A percentile compares a stretch with the other conserved stretches of the same genome.
phyloP scores from a whole-genome alignment of 331 rosid species.

The Malus hybrid region DNA sequence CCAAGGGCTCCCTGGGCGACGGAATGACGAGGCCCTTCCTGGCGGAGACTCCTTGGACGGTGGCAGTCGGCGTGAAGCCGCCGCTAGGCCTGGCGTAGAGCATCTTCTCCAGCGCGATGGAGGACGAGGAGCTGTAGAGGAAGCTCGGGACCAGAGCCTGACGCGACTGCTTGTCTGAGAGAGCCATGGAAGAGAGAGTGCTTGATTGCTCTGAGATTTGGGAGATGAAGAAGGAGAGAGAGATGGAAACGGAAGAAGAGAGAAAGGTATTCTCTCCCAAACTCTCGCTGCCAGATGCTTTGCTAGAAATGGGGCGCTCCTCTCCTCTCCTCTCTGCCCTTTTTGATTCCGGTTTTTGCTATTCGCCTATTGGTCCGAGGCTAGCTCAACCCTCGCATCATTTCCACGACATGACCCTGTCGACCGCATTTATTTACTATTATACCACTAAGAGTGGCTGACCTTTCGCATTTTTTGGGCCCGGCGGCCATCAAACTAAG shows the following conservation, averaged over 20 bases:
- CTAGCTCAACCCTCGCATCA: neutral
- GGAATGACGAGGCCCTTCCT: conserved; percentile 32
- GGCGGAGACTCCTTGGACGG: conserved; percentile 13
- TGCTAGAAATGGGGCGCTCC: neutral
- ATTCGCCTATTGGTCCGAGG: neutral
- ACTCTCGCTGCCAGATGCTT: conserved; percentile 31
- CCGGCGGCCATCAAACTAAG: neutral
- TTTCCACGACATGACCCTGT: neutral
- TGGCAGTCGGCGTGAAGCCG: conserved; percentile 2
- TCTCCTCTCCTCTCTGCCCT: neutral
- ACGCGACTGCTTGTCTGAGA: conserved; percentile 45
- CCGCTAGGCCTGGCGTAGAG: conserved; percentile 17
- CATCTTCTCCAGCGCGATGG: conserved; percentile 44
- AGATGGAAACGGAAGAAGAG: conserved; percentile 16
- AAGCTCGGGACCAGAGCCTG: conserved; percentile 61
- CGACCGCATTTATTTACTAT: neutral
- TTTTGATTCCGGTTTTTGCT: neutral
- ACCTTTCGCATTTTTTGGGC: neutral
- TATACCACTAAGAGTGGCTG: neutral
- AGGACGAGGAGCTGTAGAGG: conserved; percentile 55
- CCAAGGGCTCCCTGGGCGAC: conserved; percentile 53
- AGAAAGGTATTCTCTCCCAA: conserved; percentile 11
- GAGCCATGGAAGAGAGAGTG: conserved; percentile 37
- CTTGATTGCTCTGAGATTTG: neutral
- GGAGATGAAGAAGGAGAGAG: conserved; percentile 4